Percentiles rank a stretch among this genome's conserved stretches.
Evolutionary conservation across 345 rosid species (phyloP).

Genomic region (Moringa oleifera): DNA sequence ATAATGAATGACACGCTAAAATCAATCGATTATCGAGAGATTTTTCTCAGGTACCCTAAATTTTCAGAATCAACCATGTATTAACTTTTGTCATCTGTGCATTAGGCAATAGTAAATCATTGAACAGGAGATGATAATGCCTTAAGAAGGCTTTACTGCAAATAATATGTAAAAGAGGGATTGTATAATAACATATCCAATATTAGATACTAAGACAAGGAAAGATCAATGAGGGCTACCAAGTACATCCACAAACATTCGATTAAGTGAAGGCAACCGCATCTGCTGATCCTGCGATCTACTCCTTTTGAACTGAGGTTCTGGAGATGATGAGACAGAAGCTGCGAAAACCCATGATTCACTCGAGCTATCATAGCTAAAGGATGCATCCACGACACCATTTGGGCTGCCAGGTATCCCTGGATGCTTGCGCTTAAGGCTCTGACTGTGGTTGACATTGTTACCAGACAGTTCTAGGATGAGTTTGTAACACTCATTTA

Average conservation of each 20-base stretch:
- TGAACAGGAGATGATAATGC: conserved; percentile 18
- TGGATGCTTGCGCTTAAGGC: conserved; percentile 45
- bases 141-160: conserved; percentile 14
- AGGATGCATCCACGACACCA: conserved; percentile 51
- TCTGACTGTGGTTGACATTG: conserved; percentile 20
- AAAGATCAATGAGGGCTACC: conserved; percentile 56
- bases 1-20: too few relatives aligned
- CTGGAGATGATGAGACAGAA: conserved; percentile 35
- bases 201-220: conserved; percentile 21
- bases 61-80: too few relatives aligned
- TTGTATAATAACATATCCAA: conserved; percentile 20
- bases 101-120: conserved; percentile 13
- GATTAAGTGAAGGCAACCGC: conserved; percentile 52
- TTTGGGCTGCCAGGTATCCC: conserved; percentile 42
- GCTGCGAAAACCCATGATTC: conserved; percentile 53
- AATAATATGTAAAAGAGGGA: conserved; percentile 11
- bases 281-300: conserved; percentile 63
- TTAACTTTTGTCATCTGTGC: conserved; percentile 6
- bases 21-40: too few relatives aligned
- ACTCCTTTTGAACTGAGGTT: conserved; percentile 53
- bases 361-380: conserved; percentile 64
- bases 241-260: conserved; percentile 58
- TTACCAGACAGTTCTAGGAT: conserved; percentile 39
- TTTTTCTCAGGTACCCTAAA: too few relatives aligned
- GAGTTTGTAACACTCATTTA: conserved; percentile 56